These are phyloP conservation scores for Hymenoscyphus albidus DNA, from an alignment of 2,329 filamentous ascomycete genomes.

Conservation along the genomic window DNA sequence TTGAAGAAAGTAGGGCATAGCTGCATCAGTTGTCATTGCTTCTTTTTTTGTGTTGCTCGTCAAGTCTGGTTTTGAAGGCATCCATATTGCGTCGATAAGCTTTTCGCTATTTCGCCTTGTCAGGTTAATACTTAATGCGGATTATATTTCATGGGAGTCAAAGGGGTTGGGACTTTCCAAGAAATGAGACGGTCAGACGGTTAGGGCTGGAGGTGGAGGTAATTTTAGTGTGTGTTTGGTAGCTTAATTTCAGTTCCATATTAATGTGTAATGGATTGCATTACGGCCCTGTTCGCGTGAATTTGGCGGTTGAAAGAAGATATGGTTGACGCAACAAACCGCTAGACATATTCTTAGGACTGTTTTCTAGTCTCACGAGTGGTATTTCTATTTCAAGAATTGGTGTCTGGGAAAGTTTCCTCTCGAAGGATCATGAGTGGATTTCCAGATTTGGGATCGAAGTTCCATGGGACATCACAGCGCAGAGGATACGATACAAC, in stretches of 20 bases:
- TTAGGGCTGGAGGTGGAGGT: constrained; percentile 4
- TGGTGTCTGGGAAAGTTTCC: too few species aligned
- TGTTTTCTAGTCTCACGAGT: too few species aligned
- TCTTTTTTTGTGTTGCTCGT: constrained; percentile 7
- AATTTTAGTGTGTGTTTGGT: constrained; percentile 5
- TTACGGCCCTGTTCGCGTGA: background rate
- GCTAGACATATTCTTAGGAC: too few species aligned
- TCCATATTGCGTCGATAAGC: constrained; percentile 9
- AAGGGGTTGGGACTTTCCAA: background rate
- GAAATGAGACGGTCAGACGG: background rate
- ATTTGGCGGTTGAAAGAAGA: background rate
- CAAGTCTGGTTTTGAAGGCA: constrained; percentile 13
- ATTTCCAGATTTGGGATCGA: too few species aligned
- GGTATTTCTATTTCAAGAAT: too few species aligned
- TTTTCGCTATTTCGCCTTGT: constrained; percentile 12
- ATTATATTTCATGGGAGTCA: constrained; percentile 7
- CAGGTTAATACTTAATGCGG: constrained; percentile 5
- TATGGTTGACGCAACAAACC: too few species aligned
- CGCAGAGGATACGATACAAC: too few species aligned
- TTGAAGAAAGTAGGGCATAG: constrained; percentile 5
- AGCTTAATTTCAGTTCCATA: background rate
- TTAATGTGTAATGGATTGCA: background rate
- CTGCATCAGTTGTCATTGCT: background rate
- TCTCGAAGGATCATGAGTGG: too few species aligned
- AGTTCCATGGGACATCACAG: too few species aligned